These are phyloP conservation scores for Kwoniella newhampshirensis DNA, from an alignment of 768 basidiomycete species.

Conservation along the genomic window DNA sequence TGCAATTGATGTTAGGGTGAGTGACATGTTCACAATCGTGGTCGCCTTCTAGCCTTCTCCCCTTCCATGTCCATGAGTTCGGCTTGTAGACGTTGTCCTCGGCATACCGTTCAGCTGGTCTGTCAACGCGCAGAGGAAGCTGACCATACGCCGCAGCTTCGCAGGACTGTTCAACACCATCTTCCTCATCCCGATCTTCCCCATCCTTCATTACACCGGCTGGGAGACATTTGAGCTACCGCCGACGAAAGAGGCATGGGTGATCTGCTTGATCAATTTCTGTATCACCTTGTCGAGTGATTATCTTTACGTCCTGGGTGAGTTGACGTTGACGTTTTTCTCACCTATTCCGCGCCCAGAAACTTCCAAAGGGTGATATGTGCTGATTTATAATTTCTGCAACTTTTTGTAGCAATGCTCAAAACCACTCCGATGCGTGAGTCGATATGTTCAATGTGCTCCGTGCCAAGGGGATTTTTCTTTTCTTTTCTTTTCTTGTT, in stretches of 20 bases:
- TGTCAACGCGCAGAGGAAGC: neutral
- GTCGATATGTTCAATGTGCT: slow-evolving; percentile 11
- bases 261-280: slow-evolving; percentile 67
- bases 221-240: slow-evolving; percentile 76
- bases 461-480: neutral
- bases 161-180: slow-evolving; percentile 84
- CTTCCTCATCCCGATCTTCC: slow-evolving; percentile 70
- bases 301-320: slow-evolving; percentile 58
- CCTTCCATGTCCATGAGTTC: no score
- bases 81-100: no score
- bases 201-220: slow-evolving; percentile 71
- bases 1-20: slow-evolving; percentile 83
- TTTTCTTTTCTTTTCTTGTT: neutral
- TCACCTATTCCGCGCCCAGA: no score
- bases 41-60: no score
- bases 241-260: slow-evolving; percentile 57
- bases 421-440: slow-evolving; percentile 75
- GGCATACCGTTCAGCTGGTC: neutral
- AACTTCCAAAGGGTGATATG: neutral
- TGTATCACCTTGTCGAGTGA: slow-evolving; percentile 77
- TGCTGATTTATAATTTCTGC: neutral
- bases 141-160: slow-evolving; percentile 57
- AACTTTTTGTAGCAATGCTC: slow-evolving; percentile 77
- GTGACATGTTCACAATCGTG: no score
- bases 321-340: slow-evolving; percentile 11